Base-by-base conservation (phyloP, 768 basidiomycete species). In the Suillus plorans region DNA sequence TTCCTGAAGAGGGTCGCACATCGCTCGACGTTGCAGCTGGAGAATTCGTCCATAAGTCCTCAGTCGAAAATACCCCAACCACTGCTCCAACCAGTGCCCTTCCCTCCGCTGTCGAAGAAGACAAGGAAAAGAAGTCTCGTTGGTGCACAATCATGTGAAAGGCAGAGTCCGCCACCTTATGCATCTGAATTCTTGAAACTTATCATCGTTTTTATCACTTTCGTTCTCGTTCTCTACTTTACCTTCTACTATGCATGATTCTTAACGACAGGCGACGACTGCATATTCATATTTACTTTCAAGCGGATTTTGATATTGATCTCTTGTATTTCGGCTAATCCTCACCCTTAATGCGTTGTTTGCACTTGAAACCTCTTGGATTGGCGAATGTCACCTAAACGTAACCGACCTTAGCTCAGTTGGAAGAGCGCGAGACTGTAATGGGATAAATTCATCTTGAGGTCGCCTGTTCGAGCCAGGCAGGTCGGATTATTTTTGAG, bases 371-470 rank as follows among this genome's bases (percentile, higher is more conserved):
- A 2, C 16, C 2, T 10, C 31, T 31, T 53, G 34, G 9, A 18
- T 31, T 0, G 9, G 18, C 28, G 5, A 12, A 28, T 18, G 18
- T 7, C 18, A 6, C 2, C 9, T 18, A 4, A 12, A 58, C 9
- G 16, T 25, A 68, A 39, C 68, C 68, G 67, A 69, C 67, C 66
- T 69, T 77, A 77, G 76, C 76, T 81, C 81, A 81, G 81, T 79
- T 81, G 81, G 81, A 81, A 81, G 79, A 81, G 80, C 80, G 79
- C 79, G 73, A 78, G 80, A 81, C 80, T 79, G 77, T 80, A 80
- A 79, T 68, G 67, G 71, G 74, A 41, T 70, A 67, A 45, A 5
- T 62, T 67, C 67, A 79, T 80, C 79, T 78, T 78, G 77, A 80
- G 77, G 79, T 76, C 78, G 76, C 77, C 76, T 79, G 80, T 80